A percentile compares a stretch with the other conserved stretches of the same genome.
Conservation (phyloP, 495 filamentous ascomycete species). For the Hypoxylon fragiforme region DNA sequence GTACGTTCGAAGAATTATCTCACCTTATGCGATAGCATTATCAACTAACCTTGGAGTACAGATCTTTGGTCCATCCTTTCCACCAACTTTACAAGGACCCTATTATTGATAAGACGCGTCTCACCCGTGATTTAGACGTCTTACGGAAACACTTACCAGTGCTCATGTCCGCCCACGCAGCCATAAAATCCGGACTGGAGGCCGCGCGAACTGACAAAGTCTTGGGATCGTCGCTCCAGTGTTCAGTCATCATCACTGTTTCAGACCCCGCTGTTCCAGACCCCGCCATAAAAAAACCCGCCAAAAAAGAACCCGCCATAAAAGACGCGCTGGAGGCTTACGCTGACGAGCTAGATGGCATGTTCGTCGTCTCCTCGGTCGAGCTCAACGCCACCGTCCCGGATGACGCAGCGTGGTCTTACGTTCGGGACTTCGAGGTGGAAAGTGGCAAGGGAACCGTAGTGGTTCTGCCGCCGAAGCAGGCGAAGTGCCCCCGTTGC, state of each 20-base stretch:
- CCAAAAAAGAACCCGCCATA: too few relatives aligned
- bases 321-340: conserved; percentile 54
- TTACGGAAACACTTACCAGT: conserved; percentile 58
- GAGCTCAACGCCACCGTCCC: conserved; percentile 47
- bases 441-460: conserved; percentile 52
- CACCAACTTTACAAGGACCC: conserved; percentile 48
- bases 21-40: conserved; percentile 1
- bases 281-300: too few relatives aligned
- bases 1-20: conserved; percentile 14
- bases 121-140: conserved; percentile 33
- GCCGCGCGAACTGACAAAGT: conserved; percentile 63
- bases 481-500: conserved; percentile 79
- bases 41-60: conserved; percentile 1
- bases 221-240: conserved; percentile 75
- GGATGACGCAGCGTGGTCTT: conserved; percentile 54
- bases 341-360: conserved; percentile 63
- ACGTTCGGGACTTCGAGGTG: conserved; percentile 57
- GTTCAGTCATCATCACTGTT: conserved; percentile 59
- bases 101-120: conserved; percentile 39
- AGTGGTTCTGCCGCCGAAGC: conserved; percentile 66
- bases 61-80: conserved; percentile 40
- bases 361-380: conserved; percentile 79
- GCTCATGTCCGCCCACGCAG: conserved; percentile 57
- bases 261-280: too few relatives aligned
- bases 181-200: conserved; percentile 74